Conservation (phyloP, 345 rosid species). For the Excoecaria cochinchinensis region DNA sequence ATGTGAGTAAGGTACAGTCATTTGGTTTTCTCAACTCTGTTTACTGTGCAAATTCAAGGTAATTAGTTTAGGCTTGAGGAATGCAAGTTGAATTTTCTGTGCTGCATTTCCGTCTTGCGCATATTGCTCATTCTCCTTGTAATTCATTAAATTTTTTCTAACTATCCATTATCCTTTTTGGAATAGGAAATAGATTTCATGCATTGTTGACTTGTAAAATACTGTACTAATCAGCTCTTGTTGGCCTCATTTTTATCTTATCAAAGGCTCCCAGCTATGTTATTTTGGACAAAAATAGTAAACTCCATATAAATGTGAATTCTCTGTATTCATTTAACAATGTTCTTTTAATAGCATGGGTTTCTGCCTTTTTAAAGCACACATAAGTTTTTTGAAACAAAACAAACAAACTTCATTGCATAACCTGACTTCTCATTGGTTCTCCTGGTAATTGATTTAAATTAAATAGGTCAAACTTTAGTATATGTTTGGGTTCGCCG, state of each 20-base stretch:
- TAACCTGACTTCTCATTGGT: not conserved
- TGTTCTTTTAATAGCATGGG: not conserved
- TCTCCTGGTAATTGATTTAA: not conserved
- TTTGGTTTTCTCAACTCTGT: slow-evolving; percentile 4
- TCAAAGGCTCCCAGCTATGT: not conserved
- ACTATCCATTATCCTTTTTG: slow-evolving; percentile 10
- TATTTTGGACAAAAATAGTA: slow-evolving; percentile 15
- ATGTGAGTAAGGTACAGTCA: slow-evolving; percentile 17
- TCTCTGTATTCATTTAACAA: slow-evolving; percentile 23
- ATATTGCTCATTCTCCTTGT: slow-evolving; percentile 38
- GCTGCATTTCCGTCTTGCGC: slow-evolving; percentile 27
- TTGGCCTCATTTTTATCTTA: not conserved
- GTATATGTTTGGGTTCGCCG: not conserved
- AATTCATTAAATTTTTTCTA: slow-evolving; percentile 46
- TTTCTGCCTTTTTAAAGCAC: not conserved
- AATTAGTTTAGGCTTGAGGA: slow-evolving; percentile 20
- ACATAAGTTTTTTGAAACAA: no score
- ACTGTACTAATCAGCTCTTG: not conserved
- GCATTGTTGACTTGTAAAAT: slow-evolving; percentile 27
- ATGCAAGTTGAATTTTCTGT: slow-evolving; percentile 24
- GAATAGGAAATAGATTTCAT: slow-evolving; percentile 25
- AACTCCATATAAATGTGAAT: slow-evolving; percentile 13
- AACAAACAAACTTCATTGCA: no score
- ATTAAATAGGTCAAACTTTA: not conserved
- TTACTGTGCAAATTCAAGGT: slow-evolving; percentile 4